A percentile compares a stretch with the other conserved stretches of the same genome.
These are phyloP conservation scores for Trifolium repens DNA, from an alignment of 306 rosid genomes.

Conservation along the genomic window DNA sequence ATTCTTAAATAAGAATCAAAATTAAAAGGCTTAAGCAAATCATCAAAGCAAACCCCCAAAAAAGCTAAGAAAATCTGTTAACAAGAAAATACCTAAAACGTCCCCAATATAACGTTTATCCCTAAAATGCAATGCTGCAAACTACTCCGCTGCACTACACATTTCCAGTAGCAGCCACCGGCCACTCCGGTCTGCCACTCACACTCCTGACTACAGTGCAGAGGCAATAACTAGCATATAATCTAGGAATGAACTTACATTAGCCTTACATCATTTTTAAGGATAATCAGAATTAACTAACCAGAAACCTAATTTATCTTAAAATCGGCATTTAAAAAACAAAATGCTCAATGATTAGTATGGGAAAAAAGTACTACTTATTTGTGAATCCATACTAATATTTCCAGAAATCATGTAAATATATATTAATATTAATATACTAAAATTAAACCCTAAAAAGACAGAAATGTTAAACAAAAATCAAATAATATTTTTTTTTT, in stretches of 20 bases:
- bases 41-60: no score
- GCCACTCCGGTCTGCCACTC: not conserved
- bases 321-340: not conserved
- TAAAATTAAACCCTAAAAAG: conserved; percentile 1
- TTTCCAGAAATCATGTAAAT: not conserved
- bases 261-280: no score
- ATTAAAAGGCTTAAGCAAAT: no score
- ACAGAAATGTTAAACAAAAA: not conserved
- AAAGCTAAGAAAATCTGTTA: not conserved
- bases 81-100: not conserved
- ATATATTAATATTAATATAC: not conserved
- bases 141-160: not conserved
- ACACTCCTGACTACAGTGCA: not conserved
- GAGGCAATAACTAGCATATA: conserved; percentile 19
- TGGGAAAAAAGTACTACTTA: not conserved
- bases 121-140: not conserved
- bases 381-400: not conserved
- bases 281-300: not conserved
- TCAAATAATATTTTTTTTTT: no score
- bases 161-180: not conserved
- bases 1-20: not conserved
- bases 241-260: not conserved
- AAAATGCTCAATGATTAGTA: conserved; percentile 9
- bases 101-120: not conserved
- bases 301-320: conserved; percentile 9